phyloP scores from a whole-genome alignment of 768 basidiomycete species.

The Podaxis sp. region DNA sequence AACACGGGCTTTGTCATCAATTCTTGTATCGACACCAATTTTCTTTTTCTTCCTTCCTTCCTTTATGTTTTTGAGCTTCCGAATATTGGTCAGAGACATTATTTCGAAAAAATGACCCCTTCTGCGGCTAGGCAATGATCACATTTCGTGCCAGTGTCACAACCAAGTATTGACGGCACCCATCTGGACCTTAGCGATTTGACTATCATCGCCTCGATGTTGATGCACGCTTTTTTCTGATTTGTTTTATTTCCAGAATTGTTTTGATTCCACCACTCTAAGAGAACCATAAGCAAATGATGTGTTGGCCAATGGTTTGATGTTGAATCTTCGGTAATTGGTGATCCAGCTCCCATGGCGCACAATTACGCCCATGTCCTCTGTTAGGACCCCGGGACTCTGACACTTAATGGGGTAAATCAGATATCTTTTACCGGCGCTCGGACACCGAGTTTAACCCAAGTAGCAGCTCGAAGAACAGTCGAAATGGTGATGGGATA shows the following conservation, averaged over 20 bases:
- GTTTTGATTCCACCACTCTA: conserved; percentile 42
- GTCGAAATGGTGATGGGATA: conserved; percentile 37
- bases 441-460: conserved; percentile 25
- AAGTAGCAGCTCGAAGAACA: conserved; percentile 31
- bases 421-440: conserved; percentile 19
- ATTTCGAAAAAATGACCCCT: too few species aligned
- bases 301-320: conserved; percentile 59
- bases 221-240: neutral
- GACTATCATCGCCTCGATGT: conserved; percentile 4
- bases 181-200: neutral
- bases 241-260: conserved; percentile 14
- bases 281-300: conserved; percentile 72
- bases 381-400: too few species aligned
- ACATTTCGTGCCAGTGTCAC: conserved; percentile 8
- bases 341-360: conserved; percentile 35
- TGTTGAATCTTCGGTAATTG: conserved; percentile 28
- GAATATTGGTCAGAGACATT: too few species aligned
- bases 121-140: neutral
- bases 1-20: conserved; percentile 64
- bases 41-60: neutral
- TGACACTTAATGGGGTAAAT: conserved; percentile 31
- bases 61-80: too few species aligned
- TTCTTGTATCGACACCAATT: neutral
- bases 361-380: conserved; percentile 27
- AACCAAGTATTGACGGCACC: conserved; percentile 5